Percentiles rank a stretch among this genome's conserved stretches.
These are phyloP conservation scores for Komagataella pseudopastoris DNA, from an alignment of 805 yeast genomes.

Conservation along the genomic window DNA sequence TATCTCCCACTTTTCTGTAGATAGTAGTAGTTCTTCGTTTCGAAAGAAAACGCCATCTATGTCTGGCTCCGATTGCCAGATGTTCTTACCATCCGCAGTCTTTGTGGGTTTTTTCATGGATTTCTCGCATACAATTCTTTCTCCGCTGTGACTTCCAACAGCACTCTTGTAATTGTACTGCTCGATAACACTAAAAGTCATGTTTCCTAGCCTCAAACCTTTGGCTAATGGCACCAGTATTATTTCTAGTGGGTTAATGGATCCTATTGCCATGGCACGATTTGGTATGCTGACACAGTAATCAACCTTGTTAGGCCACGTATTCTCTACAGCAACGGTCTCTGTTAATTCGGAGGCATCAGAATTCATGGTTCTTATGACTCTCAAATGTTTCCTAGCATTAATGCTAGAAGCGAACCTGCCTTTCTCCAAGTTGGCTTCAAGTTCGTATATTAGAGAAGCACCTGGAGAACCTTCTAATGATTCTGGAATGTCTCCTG, in stretches of 20 bases:
- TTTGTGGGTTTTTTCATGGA: conserved; percentile 26
- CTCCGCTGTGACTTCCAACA: conserved; percentile 45
- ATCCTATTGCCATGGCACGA: conserved; percentile 84
- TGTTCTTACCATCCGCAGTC: conserved; percentile 27
- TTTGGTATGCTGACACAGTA: conserved; percentile 78
- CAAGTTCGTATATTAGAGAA: conserved; percentile 55
- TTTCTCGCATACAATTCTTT: conserved; percentile 42
- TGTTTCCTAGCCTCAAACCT: conserved; percentile 67
- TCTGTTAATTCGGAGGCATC: conserved; percentile 83
- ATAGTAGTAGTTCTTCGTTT: conserved; percentile 15
- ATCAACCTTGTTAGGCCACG: conserved; percentile 92
- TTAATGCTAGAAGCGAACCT: conserved; percentile 53
- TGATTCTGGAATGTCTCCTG: conserved; percentile 78
- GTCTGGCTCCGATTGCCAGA: conserved; percentile 17
- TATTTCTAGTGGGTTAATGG: conserved; percentile 56
- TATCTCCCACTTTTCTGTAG: conserved; percentile 65
- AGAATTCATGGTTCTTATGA: conserved; percentile 76
- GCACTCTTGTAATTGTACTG: conserved; percentile 42
- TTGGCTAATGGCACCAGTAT: conserved; percentile 68
- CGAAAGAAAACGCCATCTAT: conserved; percentile 24
- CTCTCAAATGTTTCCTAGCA: conserved; percentile 61
- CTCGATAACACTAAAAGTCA: conserved; percentile 59
- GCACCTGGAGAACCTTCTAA: conserved; percentile 84
- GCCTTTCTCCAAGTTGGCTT: conserved; percentile 75
- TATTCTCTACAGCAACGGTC: conserved; percentile 85